Conservation (phyloP, 2,329 filamentous ascomycete species). For the Trichoderma harzianum region DNA sequence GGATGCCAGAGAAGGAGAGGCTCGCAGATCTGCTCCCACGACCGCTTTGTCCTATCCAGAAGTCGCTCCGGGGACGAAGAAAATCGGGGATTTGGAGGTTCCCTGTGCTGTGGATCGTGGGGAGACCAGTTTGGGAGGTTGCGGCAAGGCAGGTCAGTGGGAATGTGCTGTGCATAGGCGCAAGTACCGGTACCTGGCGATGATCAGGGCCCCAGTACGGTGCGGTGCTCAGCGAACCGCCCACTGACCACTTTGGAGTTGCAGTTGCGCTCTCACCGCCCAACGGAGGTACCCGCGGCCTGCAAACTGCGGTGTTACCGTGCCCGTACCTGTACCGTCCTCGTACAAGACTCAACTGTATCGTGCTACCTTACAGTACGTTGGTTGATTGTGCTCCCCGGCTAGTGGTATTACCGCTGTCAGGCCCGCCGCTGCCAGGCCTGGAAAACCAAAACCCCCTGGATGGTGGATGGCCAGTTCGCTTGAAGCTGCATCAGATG, state of each 20-base stretch:
- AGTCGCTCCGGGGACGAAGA: neutral
- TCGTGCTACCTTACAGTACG: neutral
- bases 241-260: neutral
- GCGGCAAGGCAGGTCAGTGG: neutral
- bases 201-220: neutral
- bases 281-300: neutral
- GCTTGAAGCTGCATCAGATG: neutral
- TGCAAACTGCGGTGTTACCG: neutral
- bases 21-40: constrained; percentile 4
- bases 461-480: neutral
- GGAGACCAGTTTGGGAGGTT: constrained; percentile 7
- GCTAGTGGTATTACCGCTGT: constrained; percentile 6
- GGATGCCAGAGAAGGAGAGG: neutral
- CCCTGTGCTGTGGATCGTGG: constrained; percentile 12
- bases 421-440: constrained; percentile 1
- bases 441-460: neutral
- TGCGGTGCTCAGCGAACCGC: neutral
- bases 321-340: neutral
- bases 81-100: constrained; percentile 15
- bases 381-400: neutral
- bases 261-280: neutral
- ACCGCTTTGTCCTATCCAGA: neutral
- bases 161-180: neutral
- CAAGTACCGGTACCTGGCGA: constrained; percentile 1
- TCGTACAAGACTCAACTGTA: neutral